Evolutionary conservation across 2,329 filamentous ascomycete genomes (phyloP).

Genomic region (Penicillium digitatum): DNA sequence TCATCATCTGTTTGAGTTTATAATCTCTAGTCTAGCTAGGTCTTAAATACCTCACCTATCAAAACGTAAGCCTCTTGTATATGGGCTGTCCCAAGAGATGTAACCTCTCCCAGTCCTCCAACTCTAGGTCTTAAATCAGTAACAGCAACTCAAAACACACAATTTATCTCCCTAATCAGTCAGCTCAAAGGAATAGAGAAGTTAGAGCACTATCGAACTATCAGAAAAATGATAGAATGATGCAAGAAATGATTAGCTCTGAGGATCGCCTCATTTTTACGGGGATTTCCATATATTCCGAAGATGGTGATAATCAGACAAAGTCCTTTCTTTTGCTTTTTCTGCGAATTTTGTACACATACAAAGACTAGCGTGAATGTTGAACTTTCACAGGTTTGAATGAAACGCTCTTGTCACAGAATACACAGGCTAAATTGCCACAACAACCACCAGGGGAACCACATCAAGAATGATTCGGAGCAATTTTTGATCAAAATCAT

Average conservation of each 20-base stretch:
- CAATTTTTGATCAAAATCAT: not conserved
- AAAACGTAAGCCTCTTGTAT: too few species aligned
- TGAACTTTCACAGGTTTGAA: not conserved
- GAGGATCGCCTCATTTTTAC: not conserved
- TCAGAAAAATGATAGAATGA: not conserved
- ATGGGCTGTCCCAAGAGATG: not conserved
- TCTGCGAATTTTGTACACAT: not conserved
- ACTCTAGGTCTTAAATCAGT: too few species aligned
- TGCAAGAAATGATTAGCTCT: too few species aligned
- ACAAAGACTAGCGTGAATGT: not conserved
- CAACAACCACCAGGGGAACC: not conserved
- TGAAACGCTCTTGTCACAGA: not conserved
- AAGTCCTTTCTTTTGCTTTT: not conserved
- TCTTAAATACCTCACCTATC: accelerated
- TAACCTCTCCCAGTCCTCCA: too few species aligned
- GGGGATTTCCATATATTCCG: not conserved
- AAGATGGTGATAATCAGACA: not conserved
- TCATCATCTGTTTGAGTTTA: accelerated
- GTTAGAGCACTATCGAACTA: accelerated
- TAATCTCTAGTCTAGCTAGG: not conserved
- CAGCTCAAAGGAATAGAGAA: accelerated
- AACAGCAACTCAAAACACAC: not conserved
- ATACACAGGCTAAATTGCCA: not conserved
- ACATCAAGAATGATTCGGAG: not conserved
- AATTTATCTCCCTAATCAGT: not conserved